A percentile compares a stretch with the other conserved stretches of the same genome.
Conservation (phyloP, 2,329 filamentous ascomycete species). For the Fusarium pseudonygamai region DNA sequence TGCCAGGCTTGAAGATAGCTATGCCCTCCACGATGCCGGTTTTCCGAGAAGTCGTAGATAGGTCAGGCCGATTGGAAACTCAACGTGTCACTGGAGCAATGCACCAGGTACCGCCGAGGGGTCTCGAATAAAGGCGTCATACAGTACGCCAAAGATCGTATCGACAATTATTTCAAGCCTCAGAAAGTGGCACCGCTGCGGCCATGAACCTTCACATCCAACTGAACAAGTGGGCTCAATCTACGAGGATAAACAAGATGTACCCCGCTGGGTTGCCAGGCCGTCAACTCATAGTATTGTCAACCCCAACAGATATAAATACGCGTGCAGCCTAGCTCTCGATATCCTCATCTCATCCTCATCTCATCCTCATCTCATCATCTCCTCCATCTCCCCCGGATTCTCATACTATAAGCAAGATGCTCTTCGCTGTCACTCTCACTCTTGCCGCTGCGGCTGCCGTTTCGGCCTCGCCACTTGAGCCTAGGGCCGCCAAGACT, state of each 20-base stretch:
- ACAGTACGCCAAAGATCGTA: too few relatives aligned
- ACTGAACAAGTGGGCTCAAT: too few relatives aligned
- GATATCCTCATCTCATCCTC: background rate
- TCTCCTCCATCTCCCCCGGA: too few relatives aligned
- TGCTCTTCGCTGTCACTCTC: background rate
- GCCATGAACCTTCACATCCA: too few relatives aligned
- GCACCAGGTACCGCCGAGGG: too few relatives aligned
- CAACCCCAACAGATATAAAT: background rate
- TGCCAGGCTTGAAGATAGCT: fast-evolving
- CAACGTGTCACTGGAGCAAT: too few relatives aligned
- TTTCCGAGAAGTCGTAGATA: background rate
- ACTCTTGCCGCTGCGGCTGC: background rate
- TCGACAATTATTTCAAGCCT: too few relatives aligned
- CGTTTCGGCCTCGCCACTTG: background rate
- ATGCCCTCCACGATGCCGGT: background rate
- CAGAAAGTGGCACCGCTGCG: too few relatives aligned
- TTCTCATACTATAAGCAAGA: background rate
- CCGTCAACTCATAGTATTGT: background rate
- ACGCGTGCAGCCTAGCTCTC: background rate
- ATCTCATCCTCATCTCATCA: background rate
- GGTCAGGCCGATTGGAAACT: background rate
- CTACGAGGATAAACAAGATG: too few relatives aligned
- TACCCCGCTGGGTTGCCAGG: too few relatives aligned
- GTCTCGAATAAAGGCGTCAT: too few relatives aligned
- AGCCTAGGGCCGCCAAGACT: background rate